Percentiles rank a stretch among this genome's conserved stretches.
These are phyloP conservation scores for Arxiozyma heterogenica DNA, from an alignment of 1,139 yeast species.

Conservation along the genomic window DNA sequence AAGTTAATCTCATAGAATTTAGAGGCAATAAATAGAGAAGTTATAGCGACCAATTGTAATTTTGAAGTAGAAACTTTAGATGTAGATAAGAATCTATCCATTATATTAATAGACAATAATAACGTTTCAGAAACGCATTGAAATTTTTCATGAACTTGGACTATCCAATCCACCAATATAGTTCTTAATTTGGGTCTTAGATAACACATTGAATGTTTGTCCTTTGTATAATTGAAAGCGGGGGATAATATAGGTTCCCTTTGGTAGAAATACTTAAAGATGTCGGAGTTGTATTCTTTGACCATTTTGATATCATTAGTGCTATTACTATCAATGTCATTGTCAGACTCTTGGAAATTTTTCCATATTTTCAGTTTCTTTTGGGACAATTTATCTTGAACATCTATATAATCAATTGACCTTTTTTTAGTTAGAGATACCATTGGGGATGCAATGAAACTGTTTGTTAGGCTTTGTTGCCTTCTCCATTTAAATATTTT, in stretches of 20 bases:
- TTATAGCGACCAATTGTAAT: constrained; percentile 81
- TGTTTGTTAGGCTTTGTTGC: constrained; percentile 1
- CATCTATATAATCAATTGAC: neutral
- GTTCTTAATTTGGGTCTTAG: constrained; percentile 79
- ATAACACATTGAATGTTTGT: constrained; percentile 39
- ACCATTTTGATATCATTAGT: constrained; percentile 77
- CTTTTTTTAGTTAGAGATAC: constrained; percentile 1
- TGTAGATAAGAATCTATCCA: constrained; percentile 80
- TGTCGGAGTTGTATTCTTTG: constrained; percentile 73
- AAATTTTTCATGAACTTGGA: constrained; percentile 82
- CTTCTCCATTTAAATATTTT: constrained; percentile 1
- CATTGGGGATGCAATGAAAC: constrained; percentile 3
- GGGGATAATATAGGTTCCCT: constrained; percentile 67
- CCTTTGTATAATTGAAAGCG: constrained; percentile 52
- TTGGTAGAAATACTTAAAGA: constrained; percentile 63
- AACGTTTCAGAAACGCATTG: constrained; percentile 81
- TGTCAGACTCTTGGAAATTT: constrained; percentile 67
- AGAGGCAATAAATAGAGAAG: constrained; percentile 83
- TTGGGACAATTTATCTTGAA: neutral
- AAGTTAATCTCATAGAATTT: constrained; percentile 92
- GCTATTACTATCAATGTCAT: constrained; percentile 33
- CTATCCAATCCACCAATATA: constrained; percentile 86
- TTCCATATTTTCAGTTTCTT: constrained; percentile 41
- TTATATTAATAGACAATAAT: constrained; percentile 72
- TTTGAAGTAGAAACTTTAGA: constrained; percentile 71